Evolutionary conservation across 352 stramenopile genomes (phyloP).

Genomic region (Thalassiosira mediterranea): DNA sequence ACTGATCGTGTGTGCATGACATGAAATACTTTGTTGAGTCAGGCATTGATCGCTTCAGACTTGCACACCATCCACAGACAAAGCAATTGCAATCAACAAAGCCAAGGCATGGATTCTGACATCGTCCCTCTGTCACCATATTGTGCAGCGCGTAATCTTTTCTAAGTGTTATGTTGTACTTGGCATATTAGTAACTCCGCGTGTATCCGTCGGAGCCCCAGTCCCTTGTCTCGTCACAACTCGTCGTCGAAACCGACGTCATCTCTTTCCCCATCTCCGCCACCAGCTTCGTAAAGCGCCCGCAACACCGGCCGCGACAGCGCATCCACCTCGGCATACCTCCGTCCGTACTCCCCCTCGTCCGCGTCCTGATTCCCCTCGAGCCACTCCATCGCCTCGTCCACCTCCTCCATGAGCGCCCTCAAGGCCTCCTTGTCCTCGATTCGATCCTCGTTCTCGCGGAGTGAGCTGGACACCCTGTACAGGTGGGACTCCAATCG

Average conservation of each 20-base stretch:
- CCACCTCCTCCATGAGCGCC: slow-evolving; percentile 82
- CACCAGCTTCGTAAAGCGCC: slow-evolving; percentile 83
- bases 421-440: slow-evolving; percentile 55
- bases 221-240: slow-evolving; percentile 68
- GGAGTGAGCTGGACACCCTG: slow-evolving; percentile 79
- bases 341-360: slow-evolving; percentile 86
- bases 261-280: slow-evolving; percentile 30
- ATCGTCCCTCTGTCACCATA: too few relatives aligned
- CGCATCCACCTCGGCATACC: slow-evolving; percentile 90
- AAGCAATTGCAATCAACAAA: too few relatives aligned
- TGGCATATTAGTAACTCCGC: too few relatives aligned
- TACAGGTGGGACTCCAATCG: slow-evolving; percentile 86
- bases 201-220: too few relatives aligned
- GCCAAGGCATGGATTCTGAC: too few relatives aligned
- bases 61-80: too few relatives aligned
- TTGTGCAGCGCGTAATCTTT: too few relatives aligned
- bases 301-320: slow-evolving; percentile 89
- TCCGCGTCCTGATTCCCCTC: slow-evolving; percentile 70
- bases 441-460: slow-evolving; percentile 53
- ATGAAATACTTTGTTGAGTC: too few relatives aligned
- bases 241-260: slow-evolving; percentile 77
- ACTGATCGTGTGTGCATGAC: too few relatives aligned
- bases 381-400: slow-evolving; percentile 88
- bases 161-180: too few relatives aligned
- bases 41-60: too few relatives aligned